Evolutionary conservation across 2,329 filamentous ascomycete species (phyloP).

Genomic region (Aspergillus fijiensis): DNA sequence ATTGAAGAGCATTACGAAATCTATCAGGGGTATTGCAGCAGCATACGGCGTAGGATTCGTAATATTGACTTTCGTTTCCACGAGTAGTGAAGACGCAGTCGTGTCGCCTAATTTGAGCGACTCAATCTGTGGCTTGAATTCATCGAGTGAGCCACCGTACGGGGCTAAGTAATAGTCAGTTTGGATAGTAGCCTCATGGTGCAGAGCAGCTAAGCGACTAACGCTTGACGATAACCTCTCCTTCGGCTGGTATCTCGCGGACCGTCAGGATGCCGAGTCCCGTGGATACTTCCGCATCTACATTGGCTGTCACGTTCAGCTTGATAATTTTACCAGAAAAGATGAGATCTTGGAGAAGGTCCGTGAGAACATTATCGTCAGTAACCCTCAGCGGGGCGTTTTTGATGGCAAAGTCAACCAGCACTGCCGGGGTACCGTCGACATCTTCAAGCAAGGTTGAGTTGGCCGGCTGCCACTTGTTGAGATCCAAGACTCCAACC

Average conservation of each 20-base stretch:
- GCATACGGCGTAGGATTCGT: slow-evolving; percentile 90
- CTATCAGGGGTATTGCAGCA: slow-evolving; percentile 75
- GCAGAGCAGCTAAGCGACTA: slow-evolving; percentile 53
- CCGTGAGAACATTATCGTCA: slow-evolving; percentile 72
- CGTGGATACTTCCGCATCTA: slow-evolving; percentile 80
- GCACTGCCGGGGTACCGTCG: slow-evolving; percentile 61
- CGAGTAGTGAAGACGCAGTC: slow-evolving; percentile 65
- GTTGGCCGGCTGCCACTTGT: slow-evolving; percentile 79
- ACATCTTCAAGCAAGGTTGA: slow-evolving; percentile 67
- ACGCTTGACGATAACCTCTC: slow-evolving; percentile 90
- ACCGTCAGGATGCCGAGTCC: slow-evolving; percentile 77
- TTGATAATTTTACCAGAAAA: slow-evolving; percentile 70
- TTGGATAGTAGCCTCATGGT: slow-evolving; percentile 23
- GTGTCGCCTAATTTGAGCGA: slow-evolving; percentile 73
- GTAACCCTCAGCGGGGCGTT: slow-evolving; percentile 81
- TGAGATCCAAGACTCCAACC: slow-evolving; percentile 76
- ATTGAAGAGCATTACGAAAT: slow-evolving; percentile 73
- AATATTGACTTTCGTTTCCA: slow-evolving; percentile 74
- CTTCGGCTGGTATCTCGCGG: slow-evolving; percentile 78
- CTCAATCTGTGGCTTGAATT: slow-evolving; percentile 64
- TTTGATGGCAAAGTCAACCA: slow-evolving; percentile 73
- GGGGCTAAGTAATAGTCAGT: slow-evolving; percentile 53
- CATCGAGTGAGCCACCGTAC: slow-evolving; percentile 53
- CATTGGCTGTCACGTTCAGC: slow-evolving; percentile 72
- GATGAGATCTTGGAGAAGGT: slow-evolving; percentile 76